These are phyloP conservation scores for Wallacemonas sp. DNA, from an alignment of 208 protist genomes.

Conservation along the genomic window DNA sequence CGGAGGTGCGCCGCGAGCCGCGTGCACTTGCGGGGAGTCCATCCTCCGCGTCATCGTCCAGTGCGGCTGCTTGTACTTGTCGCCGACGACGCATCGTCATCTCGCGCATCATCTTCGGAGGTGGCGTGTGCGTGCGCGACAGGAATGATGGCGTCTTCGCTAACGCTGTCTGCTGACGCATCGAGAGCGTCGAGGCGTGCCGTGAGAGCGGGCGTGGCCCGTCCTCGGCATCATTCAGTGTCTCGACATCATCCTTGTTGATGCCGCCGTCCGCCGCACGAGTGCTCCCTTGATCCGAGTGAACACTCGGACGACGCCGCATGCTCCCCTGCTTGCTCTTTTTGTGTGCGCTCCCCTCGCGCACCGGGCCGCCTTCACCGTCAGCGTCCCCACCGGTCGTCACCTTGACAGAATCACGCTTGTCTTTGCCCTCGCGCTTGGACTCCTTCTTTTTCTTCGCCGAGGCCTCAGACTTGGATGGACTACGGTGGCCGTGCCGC, in stretches of 20 bases:
- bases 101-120: constrained; percentile 23
- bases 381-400: neutral
- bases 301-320: neutral
- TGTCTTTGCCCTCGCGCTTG: neutral
- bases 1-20: no score
- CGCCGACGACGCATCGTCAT: neutral
- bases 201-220: constrained; percentile 24
- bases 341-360: no score
- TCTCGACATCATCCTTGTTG: neutral
- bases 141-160: constrained; percentile 28
- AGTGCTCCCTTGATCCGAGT: neutral
- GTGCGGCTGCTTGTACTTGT: neutral
- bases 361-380: no score
- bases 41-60: no score
- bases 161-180: constrained; percentile 28
- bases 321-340: neutral
- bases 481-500: neutral
- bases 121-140: constrained; percentile 37
- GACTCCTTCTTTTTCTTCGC: neutral
- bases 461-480: neutral
- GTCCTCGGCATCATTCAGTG: neutral
- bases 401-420: neutral
- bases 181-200: constrained; percentile 32
- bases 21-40: no score
- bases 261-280: neutral